Conservation (phyloP, 495 filamentous ascomycete species). For the Aspergillus nanangensis region DNA sequence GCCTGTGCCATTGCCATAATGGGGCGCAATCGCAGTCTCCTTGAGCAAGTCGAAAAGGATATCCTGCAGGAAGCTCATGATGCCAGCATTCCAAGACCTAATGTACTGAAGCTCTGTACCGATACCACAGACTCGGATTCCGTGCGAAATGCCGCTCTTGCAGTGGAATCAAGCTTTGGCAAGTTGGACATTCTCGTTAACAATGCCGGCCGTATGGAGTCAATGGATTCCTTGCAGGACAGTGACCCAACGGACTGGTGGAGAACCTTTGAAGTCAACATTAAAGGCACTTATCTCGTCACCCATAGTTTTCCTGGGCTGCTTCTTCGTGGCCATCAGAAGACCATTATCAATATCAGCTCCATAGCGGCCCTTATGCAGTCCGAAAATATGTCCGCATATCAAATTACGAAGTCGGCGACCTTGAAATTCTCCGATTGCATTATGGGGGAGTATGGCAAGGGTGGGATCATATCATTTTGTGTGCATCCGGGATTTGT, state of each 20-base stretch:
- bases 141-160: constrained; percentile 31
- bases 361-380: background rate
- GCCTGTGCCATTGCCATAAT: constrained; percentile 36
- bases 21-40: constrained; percentile 38
- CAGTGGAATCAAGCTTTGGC: constrained; percentile 28
- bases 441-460: background rate
- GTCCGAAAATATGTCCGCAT: background rate
- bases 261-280: constrained; percentile 37
- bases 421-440: background rate
- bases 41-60: constrained; percentile 26
- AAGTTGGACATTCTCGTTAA: constrained; percentile 49
- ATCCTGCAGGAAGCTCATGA: constrained; percentile 27
- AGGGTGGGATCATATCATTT: background rate
- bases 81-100: constrained; percentile 25
- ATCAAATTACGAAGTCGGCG: background rate
- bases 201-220: constrained; percentile 29
- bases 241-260: constrained; percentile 33
- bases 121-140: constrained; percentile 37
- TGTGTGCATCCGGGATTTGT: background rate
- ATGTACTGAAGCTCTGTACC: constrained; percentile 32
- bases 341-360: background rate
- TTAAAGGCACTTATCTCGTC: constrained; percentile 39
- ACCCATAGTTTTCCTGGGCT: constrained; percentile 38
- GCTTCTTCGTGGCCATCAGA: constrained; percentile 22
- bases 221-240: constrained; percentile 16